Evolutionary conservation across 2,329 filamentous ascomycete species (phyloP), one percentile per base, ranked within the genome.

Genomic region (Chrysosporium queenslandicum): DNA sequence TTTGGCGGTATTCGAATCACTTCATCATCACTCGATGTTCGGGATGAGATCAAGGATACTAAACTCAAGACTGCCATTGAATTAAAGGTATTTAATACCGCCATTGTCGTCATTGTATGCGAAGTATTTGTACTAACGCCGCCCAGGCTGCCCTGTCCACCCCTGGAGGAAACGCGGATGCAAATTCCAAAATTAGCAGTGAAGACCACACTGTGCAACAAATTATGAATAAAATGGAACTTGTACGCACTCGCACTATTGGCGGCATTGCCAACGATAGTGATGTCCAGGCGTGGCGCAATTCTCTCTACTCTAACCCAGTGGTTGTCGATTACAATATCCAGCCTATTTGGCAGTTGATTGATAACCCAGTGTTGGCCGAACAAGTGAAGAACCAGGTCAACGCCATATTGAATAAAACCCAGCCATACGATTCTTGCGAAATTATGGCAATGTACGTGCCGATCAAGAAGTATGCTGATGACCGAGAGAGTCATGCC

Each of bases 391-490:
- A 27, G 25, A 49, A 27, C 9, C 46, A 49, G 34, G 46, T 49
- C 4, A 49, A 49, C 20, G n/a, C 32, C 21, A 14, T 49, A 7
- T n/a, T 49, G 7, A 49, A 21, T 20, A 30, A 36, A 2, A 41
- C 46, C 20, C 46, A 49, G 16, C 46, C 46, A 41, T 49, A 49
- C 21, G 46, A 49, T 30, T 23, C 46, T 14, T 49, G 46, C 21
- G 46, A 49, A n/a, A 49, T 49, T 21, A 20, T 49, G 46, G 46
- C 46, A 30, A 49, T 49, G 46, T 49, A 49, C 27, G 46, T 49
- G 12, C 46, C 46, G 18, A 49, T 49, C 5, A 49, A 49, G 21
- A 49, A 39, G n/a, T 49, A 49, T 20, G 46, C 20, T 7, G 46
- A 49, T 20, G 46, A 49, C 23, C 34, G 46, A 14, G 46, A 41